Evolutionary conservation across 1,284 basidiomycete genomes (phyloP).

Genomic region (Austroboletus novae-zelandiae): DNA sequence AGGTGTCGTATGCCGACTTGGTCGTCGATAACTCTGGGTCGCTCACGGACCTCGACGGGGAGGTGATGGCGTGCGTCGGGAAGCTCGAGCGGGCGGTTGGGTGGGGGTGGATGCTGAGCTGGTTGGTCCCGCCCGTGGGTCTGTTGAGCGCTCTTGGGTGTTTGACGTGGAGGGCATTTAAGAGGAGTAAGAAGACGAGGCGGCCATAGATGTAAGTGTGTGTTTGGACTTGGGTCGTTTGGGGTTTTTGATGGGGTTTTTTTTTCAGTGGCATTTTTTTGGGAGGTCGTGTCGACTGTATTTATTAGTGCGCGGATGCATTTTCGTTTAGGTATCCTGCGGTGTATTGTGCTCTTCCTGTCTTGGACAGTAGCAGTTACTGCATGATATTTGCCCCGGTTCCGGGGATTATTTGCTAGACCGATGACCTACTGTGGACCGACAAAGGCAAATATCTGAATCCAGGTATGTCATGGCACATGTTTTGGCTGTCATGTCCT

Average conservation of each 20-base stretch:
- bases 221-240: not conserved
- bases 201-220: not conserved
- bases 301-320: too few relatives aligned
- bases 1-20: constrained; percentile 81
- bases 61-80: constrained; percentile 67
- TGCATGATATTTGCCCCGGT: too few relatives aligned
- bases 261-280: too few relatives aligned
- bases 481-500: too few relatives aligned
- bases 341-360: too few relatives aligned
- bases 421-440: too few relatives aligned
- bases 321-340: too few relatives aligned
- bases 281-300: too few relatives aligned
- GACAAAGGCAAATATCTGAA: too few relatives aligned
- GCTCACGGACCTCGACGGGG: constrained; percentile 61
- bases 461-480: too few relatives aligned
- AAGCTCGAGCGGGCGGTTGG: constrained; percentile 55
- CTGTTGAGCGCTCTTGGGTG: constrained; percentile 31
- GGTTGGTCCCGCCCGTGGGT: constrained; percentile 82
- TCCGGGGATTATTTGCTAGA: too few relatives aligned
- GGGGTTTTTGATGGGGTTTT: not conserved
- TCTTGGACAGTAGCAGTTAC: too few relatives aligned
- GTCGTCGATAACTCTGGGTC: constrained; percentile 90
- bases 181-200: constrained; percentile 7
- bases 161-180: constrained; percentile 22
- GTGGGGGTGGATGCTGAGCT: constrained; percentile 70